Evolutionary conservation across 2,329 filamentous ascomycete species (phyloP), one percentile per base, ranked within the genome.

Genomic region (Helminthosporium solani): DNA sequence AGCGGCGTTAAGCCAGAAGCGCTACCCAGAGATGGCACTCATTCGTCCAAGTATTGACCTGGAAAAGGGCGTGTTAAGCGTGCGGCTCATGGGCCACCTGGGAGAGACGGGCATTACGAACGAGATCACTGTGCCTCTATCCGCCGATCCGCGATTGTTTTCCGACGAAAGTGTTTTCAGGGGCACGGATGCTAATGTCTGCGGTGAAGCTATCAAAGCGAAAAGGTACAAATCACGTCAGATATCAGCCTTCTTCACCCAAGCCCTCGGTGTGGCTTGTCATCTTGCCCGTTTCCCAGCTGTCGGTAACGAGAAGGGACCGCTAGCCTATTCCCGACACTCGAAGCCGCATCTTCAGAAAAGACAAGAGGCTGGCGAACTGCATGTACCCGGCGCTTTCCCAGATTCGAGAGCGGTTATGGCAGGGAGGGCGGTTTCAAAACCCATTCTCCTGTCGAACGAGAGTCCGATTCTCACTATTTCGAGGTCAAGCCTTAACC

Each of bases 401-500:
- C 80, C 80, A 55, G 66, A 69, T 50, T 49, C 61, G n/a, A 54
- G 23, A 70, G 33, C 73, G 77, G 1, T 57, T 41, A 59, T 54
- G 54, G 57, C 78, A 78, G 15, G 81, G 78, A 16, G 80, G 78
- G 7, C 77, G 78, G 56, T 61, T 56, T 64, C 66, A 43, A 67
- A 78, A 41, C 80, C 84, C 3, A 90, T 97, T 27, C 74, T 94
- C 0, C 75, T 99, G 2, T 88, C 91, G 19, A 99, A 99, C 66
- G 94, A 97, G 70, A 95, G 90, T 42, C 92, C 94, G 0, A 95
- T 99, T 35, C 79, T 99, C 0, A 81, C 89, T 37, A 85, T 97
- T 45, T 90, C 88, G 16, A 80, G 83, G 43, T 84, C 87, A 8
- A 96, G 90, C 56, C 79, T 97, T 38, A 84, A 88, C 37, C 79